Base-by-base conservation (phyloP, 1,139 yeast genomes). In the Hyphopichia pseudoburtonii region DNA sequence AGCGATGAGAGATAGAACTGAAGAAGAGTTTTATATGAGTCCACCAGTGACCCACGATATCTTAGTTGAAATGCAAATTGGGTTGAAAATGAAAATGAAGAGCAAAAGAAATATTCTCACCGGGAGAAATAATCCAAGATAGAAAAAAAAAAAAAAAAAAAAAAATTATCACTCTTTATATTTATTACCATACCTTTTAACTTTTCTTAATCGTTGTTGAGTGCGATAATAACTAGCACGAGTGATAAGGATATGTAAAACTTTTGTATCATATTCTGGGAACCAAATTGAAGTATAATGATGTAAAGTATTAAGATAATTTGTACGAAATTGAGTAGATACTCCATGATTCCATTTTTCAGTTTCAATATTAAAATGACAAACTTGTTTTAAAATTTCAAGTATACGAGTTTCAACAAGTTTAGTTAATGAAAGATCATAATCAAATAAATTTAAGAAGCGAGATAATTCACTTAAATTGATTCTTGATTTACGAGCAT, bases 321-420 rank as follows among this genome's bases (percentile, higher is more conserved):
- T 47, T 23, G 57, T 53, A 32, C 92, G 64, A 43, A 73, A 74
- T 5, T 60, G 60, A 35, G 66, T 70, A 4, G 73, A 66, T 0
- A 87, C 81, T 48, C 81, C 89, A 38, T 89, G 68, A 28, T 82
- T 78, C 89, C 90, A 83, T 0, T 88, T 82, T 50, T 75, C 76
- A 44, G 76, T 73, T 7, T 89, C 89, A 24, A 83, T 56, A 21
- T 80, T 76, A 57, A 82, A 83, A 9, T 80, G 77, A 37, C 81
- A 64, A 17, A 70, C 75, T 18, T 64, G 56, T 36, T 66, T 69
- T 36, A 82, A 68, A 18, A 81, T 64, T 22, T 68, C 64, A 36
- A 83, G 57, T 12, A 83, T 73, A 28, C 70, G 69, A 37, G 70
- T 71, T 50, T 83, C 90, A 3, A 51, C 41, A 7, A 43, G 42